Base-by-base conservation (phyloP, 2,329 filamentous ascomycete genomes). In the Trichocomaceae sp. region DNA sequence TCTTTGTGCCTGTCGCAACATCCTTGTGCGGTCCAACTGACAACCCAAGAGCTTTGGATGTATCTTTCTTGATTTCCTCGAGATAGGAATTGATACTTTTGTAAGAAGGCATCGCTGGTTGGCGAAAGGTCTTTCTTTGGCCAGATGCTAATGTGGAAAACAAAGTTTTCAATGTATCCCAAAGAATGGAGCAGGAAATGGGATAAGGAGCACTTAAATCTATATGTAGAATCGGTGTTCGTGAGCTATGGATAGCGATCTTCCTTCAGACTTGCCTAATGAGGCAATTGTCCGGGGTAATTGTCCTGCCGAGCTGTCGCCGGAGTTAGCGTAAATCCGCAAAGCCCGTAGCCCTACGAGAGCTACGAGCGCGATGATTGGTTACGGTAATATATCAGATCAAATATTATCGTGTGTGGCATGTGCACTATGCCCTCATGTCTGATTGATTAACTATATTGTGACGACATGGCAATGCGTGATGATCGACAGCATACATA, bases 41-140 rank as follows among this genome's bases (percentile, higher is more conserved):
- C 46, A 73, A 50, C n/a, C 62, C 64, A 3, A 73, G 60, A 13
- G 69, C 22, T 48, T 71, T 72, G 44, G 68, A 64, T 12, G 61
- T 55, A 45, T 72, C 67, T 12, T 59, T 61, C 45, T 69, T 58
- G 50, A 66, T 64, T 35, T 65, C 60, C 19, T 62, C 54, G 31
- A 69, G 51, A 29, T 57, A 63, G 4, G 50, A 20, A 39, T 61
- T 46, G 45, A 62, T 58, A 45, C 53, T 56, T 13, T 56, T 57
- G 46, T 61, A 58, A 1, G 50, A 39, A 13, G 60, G 61, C 61
- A 63, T 63, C 54, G 39, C 17, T 39, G n/a, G 4, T 39, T 35
- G 31, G 13, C 31, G 10, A 10, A 29, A 29, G 4, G 26, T 29
- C 26, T 35, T 15, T 35, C 31, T 15, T 35, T 35, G 12, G 15